A percentile compares a stretch with the other conserved stretches of the same genome.
These are phyloP conservation scores for Penicillium sp. DNA, from an alignment of 2,329 filamentous ascomycete genomes.

Conservation along the genomic window DNA sequence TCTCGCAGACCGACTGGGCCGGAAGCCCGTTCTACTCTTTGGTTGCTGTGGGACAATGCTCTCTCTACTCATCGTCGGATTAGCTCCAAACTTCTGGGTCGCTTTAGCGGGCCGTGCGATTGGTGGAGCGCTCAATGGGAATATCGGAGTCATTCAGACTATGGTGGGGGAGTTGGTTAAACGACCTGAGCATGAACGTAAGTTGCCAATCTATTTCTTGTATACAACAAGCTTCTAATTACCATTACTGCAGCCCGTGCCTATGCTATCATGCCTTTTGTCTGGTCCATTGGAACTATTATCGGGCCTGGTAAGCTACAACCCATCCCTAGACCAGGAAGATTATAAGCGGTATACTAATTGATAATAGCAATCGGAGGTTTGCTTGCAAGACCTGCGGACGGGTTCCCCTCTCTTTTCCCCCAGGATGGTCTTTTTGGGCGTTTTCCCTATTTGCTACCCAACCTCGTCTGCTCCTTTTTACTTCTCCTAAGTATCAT, in stretches of 20 bases:
- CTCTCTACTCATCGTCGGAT: conserved; percentile 78
- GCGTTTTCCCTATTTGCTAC: conserved; percentile 80
- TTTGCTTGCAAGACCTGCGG: conserved; percentile 74
- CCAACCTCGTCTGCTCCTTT: conserved; percentile 78
- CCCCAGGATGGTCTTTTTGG: conserved; percentile 68
- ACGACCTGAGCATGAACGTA: conserved; percentile 81
- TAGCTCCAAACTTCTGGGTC: conserved; percentile 80
- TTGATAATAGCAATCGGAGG: conserved; percentile 69
- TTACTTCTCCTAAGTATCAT: conserved; percentile 77
- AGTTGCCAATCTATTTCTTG: conserved; percentile 31
- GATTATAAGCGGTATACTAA: conserved; percentile 9
- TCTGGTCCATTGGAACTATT: conserved; percentile 89
- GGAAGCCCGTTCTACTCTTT: conserved; percentile 80
- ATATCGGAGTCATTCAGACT: conserved; percentile 86
- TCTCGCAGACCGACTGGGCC: conserved; percentile 76
- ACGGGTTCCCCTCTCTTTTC: conserved; percentile 71
- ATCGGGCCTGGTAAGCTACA: conserved; percentile 61
- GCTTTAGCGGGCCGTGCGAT: conserved; percentile 73
- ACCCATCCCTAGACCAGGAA: neutral
- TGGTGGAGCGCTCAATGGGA: conserved; percentile 84
- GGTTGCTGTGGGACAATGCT: conserved; percentile 80
- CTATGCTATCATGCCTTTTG: conserved; percentile 90
- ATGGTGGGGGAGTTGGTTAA: conserved; percentile 89
- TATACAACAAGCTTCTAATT: neutral
- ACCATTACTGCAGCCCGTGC: conserved; percentile 62